Percentiles rank a stretch among this genome's conserved stretches.
Evolutionary conservation across 164 flowering plant species (phyloP).

Genomic region (Berberis vulgaris): DNA sequence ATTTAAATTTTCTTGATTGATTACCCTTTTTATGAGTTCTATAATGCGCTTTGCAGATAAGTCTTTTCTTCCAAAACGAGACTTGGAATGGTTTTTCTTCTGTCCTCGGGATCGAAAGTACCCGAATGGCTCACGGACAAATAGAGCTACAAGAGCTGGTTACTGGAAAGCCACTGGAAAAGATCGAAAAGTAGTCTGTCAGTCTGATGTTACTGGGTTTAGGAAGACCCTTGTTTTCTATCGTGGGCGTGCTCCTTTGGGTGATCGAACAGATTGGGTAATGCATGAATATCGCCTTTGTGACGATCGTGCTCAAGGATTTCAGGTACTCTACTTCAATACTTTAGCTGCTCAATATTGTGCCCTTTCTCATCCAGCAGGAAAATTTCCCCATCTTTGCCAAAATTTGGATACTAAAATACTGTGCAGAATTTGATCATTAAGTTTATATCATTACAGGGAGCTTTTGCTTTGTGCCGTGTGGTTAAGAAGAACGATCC

Average conservation of each 20-base stretch:
- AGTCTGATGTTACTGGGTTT: slow-evolving; percentile 46
- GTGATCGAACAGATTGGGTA: slow-evolving; percentile 81
- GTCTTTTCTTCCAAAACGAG: slow-evolving; percentile 77
- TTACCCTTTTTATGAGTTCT: slow-evolving; percentile 3
- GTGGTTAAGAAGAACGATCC: slow-evolving; percentile 56
- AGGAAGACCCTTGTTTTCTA: slow-evolving; percentile 87
- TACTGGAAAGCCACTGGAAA: slow-evolving; percentile 99
- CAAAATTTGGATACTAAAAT: too few species aligned
- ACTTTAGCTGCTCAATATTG: background rate
- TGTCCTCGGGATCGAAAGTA: slow-evolving; percentile 83
- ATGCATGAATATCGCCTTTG: slow-evolving; percentile 93
- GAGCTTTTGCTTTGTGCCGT: slow-evolving; percentile 79
- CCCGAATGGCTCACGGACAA: slow-evolving; percentile 83
- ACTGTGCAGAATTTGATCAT: background rate
- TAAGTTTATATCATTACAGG: slow-evolving; percentile 26
- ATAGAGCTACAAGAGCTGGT: slow-evolving; percentile 87
- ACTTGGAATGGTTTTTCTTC: slow-evolving; percentile 96
- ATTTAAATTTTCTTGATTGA: background rate
- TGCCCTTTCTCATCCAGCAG: too few species aligned
- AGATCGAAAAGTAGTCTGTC: slow-evolving; percentile 62
- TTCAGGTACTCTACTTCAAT: slow-evolving; percentile 41
- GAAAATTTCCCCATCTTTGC: too few species aligned
- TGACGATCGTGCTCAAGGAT: slow-evolving; percentile 50
- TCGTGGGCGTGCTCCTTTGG: slow-evolving; percentile 77
- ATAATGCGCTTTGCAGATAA: slow-evolving; percentile 41